Evolutionary conservation across 2,329 filamentous ascomycete species (phyloP), one percentile per base, ranked within the genome.

Genomic region (Fusarium coffeatum): DNA sequence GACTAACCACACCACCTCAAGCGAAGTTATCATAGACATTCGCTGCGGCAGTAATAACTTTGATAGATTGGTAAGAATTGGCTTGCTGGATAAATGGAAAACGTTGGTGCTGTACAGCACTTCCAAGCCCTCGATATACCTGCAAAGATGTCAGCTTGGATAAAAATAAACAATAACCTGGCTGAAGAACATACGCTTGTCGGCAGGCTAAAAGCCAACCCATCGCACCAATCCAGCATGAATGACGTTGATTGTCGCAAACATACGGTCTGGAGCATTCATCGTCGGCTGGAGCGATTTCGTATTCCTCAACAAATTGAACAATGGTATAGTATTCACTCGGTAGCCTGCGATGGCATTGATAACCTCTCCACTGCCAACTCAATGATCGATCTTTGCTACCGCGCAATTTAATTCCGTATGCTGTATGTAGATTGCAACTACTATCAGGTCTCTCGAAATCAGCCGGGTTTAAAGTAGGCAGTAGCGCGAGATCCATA

Each of bases 231-330:
- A 50, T n/a, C 11, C 23, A 15, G 22, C 47, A 50, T 6, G 2
- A 2, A 12, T 25, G 8, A 5, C 0, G 1, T 2, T 18, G 4
- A n/a, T 37, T 7, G 0, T 37, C 6, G 6, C 2, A n/a, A n/a
- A 10, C 11, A 12, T n/a, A 2, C 10, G 10, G 12, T 12, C 18
- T 23, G 1, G 20, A 49, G 20, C 47, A 32, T 0, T 34, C 13
- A 5, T 34, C 47, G 23, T 23, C 47, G 16, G 47, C 46, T 32
- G 27, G 27, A 7, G 16, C n/a, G 4, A 3, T 4, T 20, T 12
- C n/a, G 1, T 3, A 12, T 48, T 32, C 27, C 1, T 48, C 27
- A 3, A 6, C 27, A 3, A 6, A 18, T 8, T 22, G 9, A 16
- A 8, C 6, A 2, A 12, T 2, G 15, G 28, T 22, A 2, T 11